Evolutionary conservation across 2,329 filamentous ascomycete species (phyloP).

Genomic region (Didymella arachidicola): DNA sequence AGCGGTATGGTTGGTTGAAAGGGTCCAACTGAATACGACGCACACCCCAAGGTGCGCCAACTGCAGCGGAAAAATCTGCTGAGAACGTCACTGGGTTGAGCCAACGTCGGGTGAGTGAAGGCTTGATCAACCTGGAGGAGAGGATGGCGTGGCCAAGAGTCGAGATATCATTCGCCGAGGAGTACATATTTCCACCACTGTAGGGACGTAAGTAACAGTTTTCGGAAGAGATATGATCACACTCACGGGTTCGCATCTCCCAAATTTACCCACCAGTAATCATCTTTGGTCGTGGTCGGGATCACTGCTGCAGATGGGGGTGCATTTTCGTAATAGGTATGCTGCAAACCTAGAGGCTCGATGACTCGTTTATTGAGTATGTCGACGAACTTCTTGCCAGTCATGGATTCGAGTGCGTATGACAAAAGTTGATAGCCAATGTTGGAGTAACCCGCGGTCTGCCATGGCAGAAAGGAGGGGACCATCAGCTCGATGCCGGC

Average conservation of each 20-base stretch:
- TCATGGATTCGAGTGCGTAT: constrained; percentile 53
- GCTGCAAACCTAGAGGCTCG: constrained; percentile 51
- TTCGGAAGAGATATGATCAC: accelerated
- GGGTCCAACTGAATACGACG: constrained; percentile 34
- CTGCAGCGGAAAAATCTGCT: constrained; percentile 35
- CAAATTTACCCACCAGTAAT: constrained; percentile 32
- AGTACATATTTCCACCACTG: constrained; percentile 46
- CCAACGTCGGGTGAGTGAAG: constrained; percentile 51
- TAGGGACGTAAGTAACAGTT: background rate
- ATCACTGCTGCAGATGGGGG: constrained; percentile 45
- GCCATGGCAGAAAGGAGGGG: constrained; percentile 45
- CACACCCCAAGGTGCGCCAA: constrained; percentile 54
- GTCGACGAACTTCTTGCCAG: constrained; percentile 46
- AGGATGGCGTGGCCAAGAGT: constrained; percentile 52
- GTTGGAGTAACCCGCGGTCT: constrained; percentile 49
- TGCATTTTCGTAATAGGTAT: constrained; percentile 46
- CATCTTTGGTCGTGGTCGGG: constrained; percentile 38
- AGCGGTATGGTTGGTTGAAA: constrained; percentile 16
- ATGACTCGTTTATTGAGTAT: constrained; percentile 50
- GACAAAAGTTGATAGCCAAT: constrained; percentile 48
- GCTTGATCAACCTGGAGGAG: constrained; percentile 47
- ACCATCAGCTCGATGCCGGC: constrained; percentile 42
- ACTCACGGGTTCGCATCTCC: constrained; percentile 35
- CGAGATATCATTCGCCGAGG: constrained; percentile 48
- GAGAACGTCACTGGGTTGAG: constrained; percentile 54